Evolutionary conservation across 805 yeast genomes (phyloP).

Genomic region (Ogataea nonfermentans): DNA sequence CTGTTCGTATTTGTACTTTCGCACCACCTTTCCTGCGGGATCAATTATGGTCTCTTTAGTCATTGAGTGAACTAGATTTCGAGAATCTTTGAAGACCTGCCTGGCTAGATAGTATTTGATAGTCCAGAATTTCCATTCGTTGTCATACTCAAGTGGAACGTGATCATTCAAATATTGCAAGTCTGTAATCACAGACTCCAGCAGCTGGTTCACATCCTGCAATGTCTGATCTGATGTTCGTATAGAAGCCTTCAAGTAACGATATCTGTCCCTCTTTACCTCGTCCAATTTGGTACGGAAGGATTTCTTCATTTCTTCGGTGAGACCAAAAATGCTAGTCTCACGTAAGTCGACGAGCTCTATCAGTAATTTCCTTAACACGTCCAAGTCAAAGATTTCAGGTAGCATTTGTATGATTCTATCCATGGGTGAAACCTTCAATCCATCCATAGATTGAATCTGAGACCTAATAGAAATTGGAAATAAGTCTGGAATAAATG

Average conservation of each 20-base stretch:
- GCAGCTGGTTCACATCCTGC: slow-evolving; percentile 10
- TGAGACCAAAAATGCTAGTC: slow-evolving; percentile 16
- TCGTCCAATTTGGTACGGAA: slow-evolving; percentile 6
- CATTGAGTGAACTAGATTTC: slow-evolving; percentile 15
- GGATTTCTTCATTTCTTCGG: slow-evolving; percentile 8
- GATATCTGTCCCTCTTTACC: slow-evolving; percentile 10
- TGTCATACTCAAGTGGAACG: slow-evolving; percentile 13
- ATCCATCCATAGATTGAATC: slow-evolving; percentile 8
- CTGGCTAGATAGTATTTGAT: slow-evolving; percentile 15
- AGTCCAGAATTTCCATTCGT: slow-evolving; percentile 13
- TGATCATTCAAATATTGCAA: slow-evolving; percentile 10
- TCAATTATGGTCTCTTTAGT: slow-evolving; percentile 9
- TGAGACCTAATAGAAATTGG: slow-evolving; percentile 15
- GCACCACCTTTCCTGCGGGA: slow-evolving; percentile 4
- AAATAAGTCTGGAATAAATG: slow-evolving; percentile 18
- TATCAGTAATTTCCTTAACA: slow-evolving; percentile 8
- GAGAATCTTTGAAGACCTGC: slow-evolving; percentile 12
- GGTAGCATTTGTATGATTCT: slow-evolving; percentile 7
- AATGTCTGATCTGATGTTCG: slow-evolving; percentile 12
- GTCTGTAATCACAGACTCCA: slow-evolving; percentile 16
- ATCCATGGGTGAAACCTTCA: slow-evolving; percentile 14
- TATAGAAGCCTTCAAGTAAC: no score
- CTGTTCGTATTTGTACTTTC: slow-evolving; percentile 5
- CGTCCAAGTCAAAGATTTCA: slow-evolving; percentile 8
- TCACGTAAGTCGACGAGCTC: slow-evolving; percentile 11